A percentile compares a stretch with the other conserved stretches of the same genome.
These are phyloP conservation scores for Hypericum perforatum DNA, from an alignment of 345 rosid species.

Conservation along the genomic window DNA sequence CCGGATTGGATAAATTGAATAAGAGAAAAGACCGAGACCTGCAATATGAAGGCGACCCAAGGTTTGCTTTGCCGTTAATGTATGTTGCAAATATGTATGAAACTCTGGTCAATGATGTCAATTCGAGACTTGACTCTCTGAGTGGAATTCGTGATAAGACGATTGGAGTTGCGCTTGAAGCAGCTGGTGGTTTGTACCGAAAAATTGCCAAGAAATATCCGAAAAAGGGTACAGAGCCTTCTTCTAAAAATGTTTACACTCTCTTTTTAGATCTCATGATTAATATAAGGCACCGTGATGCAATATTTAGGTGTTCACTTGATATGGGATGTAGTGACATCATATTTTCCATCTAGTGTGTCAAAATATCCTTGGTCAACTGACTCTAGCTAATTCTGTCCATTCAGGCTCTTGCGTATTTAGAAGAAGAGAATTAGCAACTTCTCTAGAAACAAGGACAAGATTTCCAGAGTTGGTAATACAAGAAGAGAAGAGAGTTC, in stretches of 20 bases:
- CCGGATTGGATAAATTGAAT: conserved; percentile 38
- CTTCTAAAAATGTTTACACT: not conserved
- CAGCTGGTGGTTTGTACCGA: conserved; percentile 90
- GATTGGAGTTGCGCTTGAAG: conserved; percentile 87
- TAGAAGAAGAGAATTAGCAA: conserved; percentile 91
- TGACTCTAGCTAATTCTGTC: conserved; percentile 1
- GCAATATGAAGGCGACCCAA: conserved; percentile 70
- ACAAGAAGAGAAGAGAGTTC: conserved; percentile 92
- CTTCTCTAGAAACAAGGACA: conserved; percentile 83
- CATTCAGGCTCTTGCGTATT: conserved; percentile 52
- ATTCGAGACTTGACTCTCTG: conserved; percentile 62
- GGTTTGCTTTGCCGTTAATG: conserved; percentile 75
- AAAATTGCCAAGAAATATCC: conserved; percentile 79
- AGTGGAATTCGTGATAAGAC: conserved; percentile 73
- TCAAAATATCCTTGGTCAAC: not conserved
- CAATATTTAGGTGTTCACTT: not conserved
- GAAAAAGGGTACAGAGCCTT: conserved; percentile 49
- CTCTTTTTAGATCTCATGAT: too few species aligned
- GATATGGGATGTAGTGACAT: not conserved
- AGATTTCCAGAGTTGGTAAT: conserved; percentile 91
- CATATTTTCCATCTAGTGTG: not conserved
- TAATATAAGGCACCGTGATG: too few species aligned
- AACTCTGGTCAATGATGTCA: conserved; percentile 65
- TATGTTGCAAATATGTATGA: conserved; percentile 88
- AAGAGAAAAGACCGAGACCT: conserved; percentile 73